A percentile compares a stretch with the other conserved stretches of the same genome.
Evolutionary conservation across 177 flowering plant species (phyloP).

Genomic region (Vitis hybrid): DNA sequence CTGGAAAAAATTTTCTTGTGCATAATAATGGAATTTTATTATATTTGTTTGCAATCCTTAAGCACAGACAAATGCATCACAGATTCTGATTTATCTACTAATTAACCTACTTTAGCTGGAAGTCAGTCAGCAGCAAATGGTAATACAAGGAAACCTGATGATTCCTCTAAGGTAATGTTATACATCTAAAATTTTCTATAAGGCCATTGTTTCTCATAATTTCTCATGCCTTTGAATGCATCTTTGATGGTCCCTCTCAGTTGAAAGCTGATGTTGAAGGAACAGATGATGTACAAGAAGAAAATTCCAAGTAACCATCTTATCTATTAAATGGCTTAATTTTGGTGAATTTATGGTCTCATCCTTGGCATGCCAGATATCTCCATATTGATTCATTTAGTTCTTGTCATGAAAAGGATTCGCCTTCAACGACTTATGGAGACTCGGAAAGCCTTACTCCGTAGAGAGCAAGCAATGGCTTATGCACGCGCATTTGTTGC

Average conservation of each 20-base stretch:
- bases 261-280: slow-evolving; percentile 34
- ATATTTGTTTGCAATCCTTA: background rate
- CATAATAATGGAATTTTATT: background rate
- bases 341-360: background rate
- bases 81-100: background rate
- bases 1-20: background rate
- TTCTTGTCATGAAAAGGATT: slow-evolving; percentile 37
- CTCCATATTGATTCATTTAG: background rate
- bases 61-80: background rate
- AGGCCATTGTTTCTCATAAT: background rate
- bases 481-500: slow-evolving; percentile 72
- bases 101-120: slow-evolving; percentile 13
- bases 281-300: slow-evolving; percentile 34
- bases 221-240: background rate
- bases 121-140: slow-evolving; percentile 17
- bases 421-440: slow-evolving; percentile 65
- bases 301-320: slow-evolving; percentile 60
- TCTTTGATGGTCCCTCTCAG: slow-evolving; percentile 27
- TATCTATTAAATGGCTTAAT: background rate
- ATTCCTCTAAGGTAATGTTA: slow-evolving; percentile 29
- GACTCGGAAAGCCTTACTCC: slow-evolving; percentile 62
- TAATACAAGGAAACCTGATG: slow-evolving; percentile 19
- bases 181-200: background rate
- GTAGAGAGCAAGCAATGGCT: slow-evolving; percentile 81
- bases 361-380: too few relatives aligned